Evolutionary conservation across 2,329 filamentous ascomycete genomes (phyloP).

Genomic region (Pseudopithomyces maydicus): DNA sequence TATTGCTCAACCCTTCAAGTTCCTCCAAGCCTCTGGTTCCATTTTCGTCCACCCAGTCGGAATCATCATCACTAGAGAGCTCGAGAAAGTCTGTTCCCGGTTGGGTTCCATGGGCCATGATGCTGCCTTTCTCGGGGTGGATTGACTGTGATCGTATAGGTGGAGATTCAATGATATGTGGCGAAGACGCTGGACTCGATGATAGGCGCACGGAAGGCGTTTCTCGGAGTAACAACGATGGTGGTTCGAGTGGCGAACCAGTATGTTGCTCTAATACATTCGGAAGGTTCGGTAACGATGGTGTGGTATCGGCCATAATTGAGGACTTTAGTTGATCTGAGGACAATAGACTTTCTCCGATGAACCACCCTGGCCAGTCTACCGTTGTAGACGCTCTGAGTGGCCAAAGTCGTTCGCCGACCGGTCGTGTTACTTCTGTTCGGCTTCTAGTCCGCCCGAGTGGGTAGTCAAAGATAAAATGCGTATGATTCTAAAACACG

Average conservation of each 20-base stretch:
- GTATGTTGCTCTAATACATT: slow-evolving; percentile 18
- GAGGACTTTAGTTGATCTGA: too few species aligned
- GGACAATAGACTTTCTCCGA: neutral
- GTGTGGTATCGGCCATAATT: neutral
- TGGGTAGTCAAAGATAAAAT: slow-evolving; percentile 1
- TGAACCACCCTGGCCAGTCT: neutral
- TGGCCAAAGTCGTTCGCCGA: neutral
- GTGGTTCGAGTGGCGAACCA: slow-evolving; percentile 12
- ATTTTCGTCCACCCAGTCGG: slow-evolving; percentile 30
- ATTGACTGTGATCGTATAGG: slow-evolving; percentile 26
- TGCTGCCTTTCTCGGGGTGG: slow-evolving; percentile 26
- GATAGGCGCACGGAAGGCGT: slow-evolving; percentile 31
- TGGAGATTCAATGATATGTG: slow-evolving; percentile 29
- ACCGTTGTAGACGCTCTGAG: neutral
- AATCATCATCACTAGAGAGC: slow-evolving; percentile 26
- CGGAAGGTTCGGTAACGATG: neutral
- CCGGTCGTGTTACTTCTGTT: neutral
- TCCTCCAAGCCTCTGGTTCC: slow-evolving; percentile 13
- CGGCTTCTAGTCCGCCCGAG: neutral
- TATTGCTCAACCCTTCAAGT: slow-evolving; percentile 5
- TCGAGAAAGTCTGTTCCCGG: slow-evolving; percentile 37
- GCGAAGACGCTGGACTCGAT: slow-evolving; percentile 35
- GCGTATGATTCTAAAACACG: slow-evolving; percentile 15
- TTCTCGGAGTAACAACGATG: slow-evolving; percentile 27
- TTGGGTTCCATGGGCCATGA: slow-evolving; percentile 24